These are phyloP conservation scores for Saxophila tyrrhenica DNA, from an alignment of 495 filamentous ascomycete species.

Conservation along the genomic window DNA sequence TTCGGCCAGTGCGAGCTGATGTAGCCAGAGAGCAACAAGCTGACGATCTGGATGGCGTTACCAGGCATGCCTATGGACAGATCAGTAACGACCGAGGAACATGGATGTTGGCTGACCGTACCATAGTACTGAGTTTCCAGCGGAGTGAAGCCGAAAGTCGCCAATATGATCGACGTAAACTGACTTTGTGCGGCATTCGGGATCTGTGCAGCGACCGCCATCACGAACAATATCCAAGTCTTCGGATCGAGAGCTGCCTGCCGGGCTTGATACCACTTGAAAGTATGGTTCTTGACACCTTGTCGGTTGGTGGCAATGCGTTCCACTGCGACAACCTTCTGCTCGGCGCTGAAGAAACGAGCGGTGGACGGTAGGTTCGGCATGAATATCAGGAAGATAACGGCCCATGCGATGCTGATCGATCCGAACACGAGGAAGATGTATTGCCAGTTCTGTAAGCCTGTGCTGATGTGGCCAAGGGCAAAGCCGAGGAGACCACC, in stretches of 20 bases:
- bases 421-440: slow-evolving; percentile 41
- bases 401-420: slow-evolving; percentile 27
- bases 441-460: slow-evolving; percentile 38
- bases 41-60: slow-evolving; percentile 30
- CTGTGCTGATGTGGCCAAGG: slow-evolving; percentile 37
- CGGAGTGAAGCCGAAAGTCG: slow-evolving; percentile 43
- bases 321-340: slow-evolving; percentile 35
- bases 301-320: slow-evolving; percentile 34
- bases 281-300: slow-evolving; percentile 38
- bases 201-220: slow-evolving; percentile 23
- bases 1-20: slow-evolving; percentile 33
- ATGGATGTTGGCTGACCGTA: too few relatives aligned
- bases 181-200: slow-evolving; percentile 19
- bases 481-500: slow-evolving; percentile 43
- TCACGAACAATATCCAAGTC: slow-evolving; percentile 36
- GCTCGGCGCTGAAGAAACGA: slow-evolving; percentile 34
- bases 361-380: slow-evolving; percentile 38
- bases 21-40: slow-evolving; percentile 16
- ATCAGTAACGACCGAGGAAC: too few relatives aligned
- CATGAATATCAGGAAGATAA: slow-evolving; percentile 32
- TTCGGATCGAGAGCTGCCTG: slow-evolving; percentile 38
- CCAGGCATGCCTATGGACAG: slow-evolving; percentile 37
- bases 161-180: slow-evolving; percentile 34
- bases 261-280: slow-evolving; percentile 39
- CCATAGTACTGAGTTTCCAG: slow-evolving; percentile 40